Conservation (phyloP, 305 asterid genomes). For the Lippia alba region DNA sequence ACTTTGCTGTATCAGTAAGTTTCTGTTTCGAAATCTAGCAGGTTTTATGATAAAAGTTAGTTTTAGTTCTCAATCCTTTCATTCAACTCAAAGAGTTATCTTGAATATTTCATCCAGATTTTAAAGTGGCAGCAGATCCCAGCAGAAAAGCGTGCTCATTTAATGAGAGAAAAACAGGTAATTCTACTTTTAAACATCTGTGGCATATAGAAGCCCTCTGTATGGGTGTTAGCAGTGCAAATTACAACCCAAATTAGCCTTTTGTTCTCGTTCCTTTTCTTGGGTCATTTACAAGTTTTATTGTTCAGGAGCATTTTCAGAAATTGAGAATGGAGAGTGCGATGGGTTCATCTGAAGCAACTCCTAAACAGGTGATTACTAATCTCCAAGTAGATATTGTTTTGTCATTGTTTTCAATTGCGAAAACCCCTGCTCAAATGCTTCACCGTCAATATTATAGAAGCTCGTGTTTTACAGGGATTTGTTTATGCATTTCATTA, state of each 20-base stretch:
- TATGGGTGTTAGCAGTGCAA: background rate
- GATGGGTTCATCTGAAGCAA: constrained; percentile 84
- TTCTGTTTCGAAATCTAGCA: constrained; percentile 4
- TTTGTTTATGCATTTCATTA: too few species aligned
- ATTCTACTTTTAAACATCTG: constrained; percentile 20
- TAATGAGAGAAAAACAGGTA: constrained; percentile 94
- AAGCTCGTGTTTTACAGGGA: too few species aligned
- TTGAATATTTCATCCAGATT: constrained; percentile 52
- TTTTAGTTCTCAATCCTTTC: constrained; percentile 2
- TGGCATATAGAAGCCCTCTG: constrained; percentile 20
- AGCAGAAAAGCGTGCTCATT: constrained; percentile 85
- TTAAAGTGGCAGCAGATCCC: constrained; percentile 88
- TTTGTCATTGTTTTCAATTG: constrained; percentile 3
- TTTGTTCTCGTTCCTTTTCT: background rate
- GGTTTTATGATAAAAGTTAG: constrained; percentile 23
- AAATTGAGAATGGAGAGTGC: constrained; percentile 82
- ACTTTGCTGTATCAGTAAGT: constrained; percentile 85
- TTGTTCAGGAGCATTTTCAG: constrained; percentile 81
- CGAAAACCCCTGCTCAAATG: background rate
- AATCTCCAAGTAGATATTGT: constrained; percentile 1
- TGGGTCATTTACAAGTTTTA: constrained; percentile 1
- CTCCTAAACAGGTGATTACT: constrained; percentile 75
- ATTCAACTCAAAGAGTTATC: constrained; percentile 26
- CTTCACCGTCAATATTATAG: background rate
- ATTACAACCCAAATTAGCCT: background rate